Evolutionary conservation across 2,329 filamentous ascomycete species (phyloP), one percentile per base, ranked within the genome.

Genomic region (Monilinia polystroma): DNA sequence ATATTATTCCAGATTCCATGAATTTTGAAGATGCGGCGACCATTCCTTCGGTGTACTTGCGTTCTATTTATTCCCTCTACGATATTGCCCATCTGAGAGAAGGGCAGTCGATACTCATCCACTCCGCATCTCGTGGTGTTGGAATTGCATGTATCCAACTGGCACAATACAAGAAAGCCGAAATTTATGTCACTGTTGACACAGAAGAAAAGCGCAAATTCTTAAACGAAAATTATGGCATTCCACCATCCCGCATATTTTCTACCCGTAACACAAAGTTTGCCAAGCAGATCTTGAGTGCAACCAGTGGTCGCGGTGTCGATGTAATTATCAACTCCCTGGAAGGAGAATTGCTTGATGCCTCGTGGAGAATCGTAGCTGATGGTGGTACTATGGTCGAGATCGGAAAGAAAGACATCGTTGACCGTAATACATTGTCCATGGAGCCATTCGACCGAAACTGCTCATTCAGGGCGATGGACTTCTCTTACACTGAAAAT

Each of bases 1-100:
- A 75, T 1, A 14, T 29, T 7, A 78, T 84, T 20, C 79, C 81
- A 14, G 72, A 76, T 26, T 69, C 69, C 23, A 70, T 81, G 67
- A 72, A 73, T 0, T 79, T 81, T 60, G 75, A 78, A 45, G 75
- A 77, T 1, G 80, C 77, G 0, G 79, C 80, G 0, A 72, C 79
- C 14, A 71, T 79, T 4, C 79, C 80, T 0, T 78, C 79, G 3
- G 75, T 78, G 0, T 68, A 70, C 41, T n/a, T 41, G 63, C 63
- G 62, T 3, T 69, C 67, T 4, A 66, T 72, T 54, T 68, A 71
- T 41, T 49, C 53, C 16, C 41, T 72, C 20, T 59, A 68, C 26
- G 52, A 68, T 14, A 43, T 69, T 12, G 70, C 57, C 64, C 23
- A 67, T 7, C 49, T 77, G 7, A 26, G 68, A 26, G 67, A 62